Evolutionary conservation across 331 rosid genomes (phyloP).

Genomic region (Quercus lobata): DNA sequence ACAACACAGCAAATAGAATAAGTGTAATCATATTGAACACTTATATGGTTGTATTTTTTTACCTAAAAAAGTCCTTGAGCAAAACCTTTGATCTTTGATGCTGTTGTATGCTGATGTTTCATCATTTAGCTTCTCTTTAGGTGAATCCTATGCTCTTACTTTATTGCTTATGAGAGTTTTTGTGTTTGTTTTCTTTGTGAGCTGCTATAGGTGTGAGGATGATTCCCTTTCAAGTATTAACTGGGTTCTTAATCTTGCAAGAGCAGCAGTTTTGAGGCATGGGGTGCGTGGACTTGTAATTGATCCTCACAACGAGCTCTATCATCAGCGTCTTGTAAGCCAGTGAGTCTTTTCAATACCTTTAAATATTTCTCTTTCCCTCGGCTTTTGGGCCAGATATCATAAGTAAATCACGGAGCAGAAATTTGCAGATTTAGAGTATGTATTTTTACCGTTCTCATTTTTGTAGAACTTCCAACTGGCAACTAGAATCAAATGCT

Average conservation of each 20-base stretch:
- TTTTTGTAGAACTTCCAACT: background rate
- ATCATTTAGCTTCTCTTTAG: background rate
- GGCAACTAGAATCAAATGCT: background rate
- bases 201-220: conserved; percentile 74
- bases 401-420: background rate
- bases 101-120: conserved; percentile 3
- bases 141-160: background rate
- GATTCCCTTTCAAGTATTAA: conserved; percentile 77
- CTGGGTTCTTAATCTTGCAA: conserved; percentile 96
- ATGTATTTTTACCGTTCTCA: background rate
- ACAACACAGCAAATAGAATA: too few relatives aligned
- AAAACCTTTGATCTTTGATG: conserved; percentile 1
- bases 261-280: conserved; percentile 81
- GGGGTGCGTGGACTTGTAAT: conserved; percentile 96
- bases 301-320: conserved; percentile 96
- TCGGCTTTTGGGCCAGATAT: background rate
- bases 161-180: conserved; percentile 2
- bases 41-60: too few relatives aligned
- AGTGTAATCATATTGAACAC: background rate
- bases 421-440: background rate
- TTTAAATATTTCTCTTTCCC: background rate
- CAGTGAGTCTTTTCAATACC: conserved; percentile 55
- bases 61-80: background rate
- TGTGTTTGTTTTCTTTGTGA: conserved; percentile 19
- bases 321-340: conserved; percentile 78